These are phyloP conservation scores for Fusarium sacchari DNA, from an alignment of 2,329 filamentous ascomycete genomes.

Conservation along the genomic window DNA sequence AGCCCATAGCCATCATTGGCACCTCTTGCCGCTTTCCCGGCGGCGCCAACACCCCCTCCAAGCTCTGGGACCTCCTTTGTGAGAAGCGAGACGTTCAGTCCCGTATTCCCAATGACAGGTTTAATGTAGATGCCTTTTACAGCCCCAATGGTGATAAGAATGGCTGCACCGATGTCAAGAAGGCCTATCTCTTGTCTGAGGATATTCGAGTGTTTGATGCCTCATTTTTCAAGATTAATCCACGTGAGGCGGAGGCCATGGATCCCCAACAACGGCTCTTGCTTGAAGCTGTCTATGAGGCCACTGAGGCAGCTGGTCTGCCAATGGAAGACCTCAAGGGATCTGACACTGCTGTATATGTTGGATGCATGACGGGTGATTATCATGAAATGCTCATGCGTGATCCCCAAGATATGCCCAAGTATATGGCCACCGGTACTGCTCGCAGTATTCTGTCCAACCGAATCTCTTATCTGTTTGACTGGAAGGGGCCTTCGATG, in stretches of 20 bases:
- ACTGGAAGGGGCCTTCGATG: not conserved
- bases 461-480: not conserved
- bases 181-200: conserved; percentile 1
- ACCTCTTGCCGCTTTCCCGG: conserved; percentile 53
- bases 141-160: not conserved
- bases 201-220: conserved; percentile 42
- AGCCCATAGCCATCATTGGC: conserved; percentile 56
- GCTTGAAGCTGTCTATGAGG: conserved; percentile 2
- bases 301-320: not conserved
- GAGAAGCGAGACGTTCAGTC: not conserved
- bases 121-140: conserved; percentile 14
- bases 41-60: conserved; percentile 38
- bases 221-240: conserved; percentile 1
- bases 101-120: not conserved
- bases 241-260: conserved; percentile 5
- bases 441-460: not conserved
- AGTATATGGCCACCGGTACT: conserved; percentile 7
- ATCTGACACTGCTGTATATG: not conserved
- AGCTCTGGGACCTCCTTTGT: conserved; percentile 11
- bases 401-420: conserved; percentile 5
- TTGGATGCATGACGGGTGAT: not conserved
- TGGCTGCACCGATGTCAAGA: conserved; percentile 3
- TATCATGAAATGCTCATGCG: conserved; percentile 12
- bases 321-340: conserved; percentile 5
- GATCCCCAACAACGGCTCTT: conserved; percentile 6